Base-by-base conservation (phyloP, 148 eudicot species). In the Fallopia convolvulus region DNA sequence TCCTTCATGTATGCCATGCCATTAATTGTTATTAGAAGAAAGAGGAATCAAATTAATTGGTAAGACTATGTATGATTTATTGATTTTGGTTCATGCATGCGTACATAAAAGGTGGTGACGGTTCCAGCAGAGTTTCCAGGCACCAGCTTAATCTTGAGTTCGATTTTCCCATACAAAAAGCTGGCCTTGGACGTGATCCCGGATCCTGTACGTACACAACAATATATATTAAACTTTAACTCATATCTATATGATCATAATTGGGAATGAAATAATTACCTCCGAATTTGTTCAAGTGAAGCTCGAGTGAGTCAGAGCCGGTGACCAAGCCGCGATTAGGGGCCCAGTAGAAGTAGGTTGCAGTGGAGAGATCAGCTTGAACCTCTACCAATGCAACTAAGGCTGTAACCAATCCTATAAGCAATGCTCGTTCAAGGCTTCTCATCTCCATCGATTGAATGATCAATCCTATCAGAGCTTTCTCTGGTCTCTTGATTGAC, bases 91-190 rank as follows among this genome's bases (percentile, higher is more conserved):
- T 26, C 30, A 26, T 26, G 30, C 6, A 2, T 3, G 44, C 75
- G 76, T 33, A 77, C 80, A 14, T 77, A 77, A 75, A 77, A 83
- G 21, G 86, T 79, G 60, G 86, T 83, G 30, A 83, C 86, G 41
- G 86, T 81, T 77, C 86, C 86, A 12, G 86, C 86, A 13, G 83
- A 83, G 75, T 81, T 76, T 17, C 83, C 81, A 2, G 77, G 61
- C 7, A 81, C 81, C 66, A 83, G 70, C 81, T 83, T 83, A 66
- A 83, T 78, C 17, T 50, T 71, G 77, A 75, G 39, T 42, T 78
- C 78, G 44, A 81, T 52, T 60, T 76, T 75, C 63, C 86, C 86
- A 18, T 53, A 83, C 21, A 83, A 63, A 66, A 74, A 81, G 26
- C 60, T 42, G 3, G 53, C 60, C 74, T 81, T 78, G 11, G 83